phyloP scores from a whole-genome alignment of 2,329 filamentous ascomycete genomes.

The Piedraia hortae region DNA sequence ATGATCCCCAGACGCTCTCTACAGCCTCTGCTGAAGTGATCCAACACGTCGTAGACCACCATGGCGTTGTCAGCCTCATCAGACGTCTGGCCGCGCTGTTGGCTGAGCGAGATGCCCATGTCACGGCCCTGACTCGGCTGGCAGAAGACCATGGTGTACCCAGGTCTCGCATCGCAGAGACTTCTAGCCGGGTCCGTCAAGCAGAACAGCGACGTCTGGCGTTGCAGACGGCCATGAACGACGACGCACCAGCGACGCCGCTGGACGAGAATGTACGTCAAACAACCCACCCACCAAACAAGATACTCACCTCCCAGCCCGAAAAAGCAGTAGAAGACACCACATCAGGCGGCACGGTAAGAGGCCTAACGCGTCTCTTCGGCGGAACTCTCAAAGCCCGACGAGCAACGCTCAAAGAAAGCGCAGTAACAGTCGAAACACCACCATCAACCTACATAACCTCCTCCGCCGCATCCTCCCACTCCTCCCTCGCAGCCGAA shows the following conservation, averaged over 20 bases:
- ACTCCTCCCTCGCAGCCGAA: too few species aligned
- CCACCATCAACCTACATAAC: too few species aligned
- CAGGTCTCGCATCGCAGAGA: constrained; percentile 6
- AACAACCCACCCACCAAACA: too few species aligned
- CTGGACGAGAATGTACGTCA: too few species aligned
- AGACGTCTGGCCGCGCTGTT: constrained; percentile 8
- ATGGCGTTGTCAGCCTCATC: constrained; percentile 9
- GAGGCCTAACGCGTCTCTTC: constrained; percentile 9
- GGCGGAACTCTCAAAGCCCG: constrained; percentile 5
- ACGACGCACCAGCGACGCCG: too few species aligned
- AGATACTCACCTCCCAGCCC: too few species aligned
- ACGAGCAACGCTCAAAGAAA: too few species aligned
- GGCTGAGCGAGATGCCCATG: constrained; percentile 11
- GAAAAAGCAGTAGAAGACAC: constrained; percentile 1
- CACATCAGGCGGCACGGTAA: constrained; percentile 3
- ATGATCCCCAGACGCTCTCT: constrained; percentile 8
- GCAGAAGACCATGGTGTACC: constrained; percentile 12
- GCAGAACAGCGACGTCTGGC: constrained; percentile 8
- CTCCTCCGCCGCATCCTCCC: too few species aligned
- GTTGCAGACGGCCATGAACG: constrained; percentile 6
- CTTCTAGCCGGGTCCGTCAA: constrained; percentile 7
- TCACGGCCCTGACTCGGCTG: constrained; percentile 10
- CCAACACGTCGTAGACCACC: constrained; percentile 8
- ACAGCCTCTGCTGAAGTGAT: constrained; percentile 6
- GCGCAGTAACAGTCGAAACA: too few species aligned